These are phyloP conservation scores for sorghum (Sorghum bicolor) DNA, from an alignment of 176 grass and related monocot genomes.

Conservation along the genomic window Sorghum_bicolor_NCBIv3 NC_012879.2:5507501-5508000, in stretches of 20 bases:
- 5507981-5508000: background rate
- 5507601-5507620: background rate
- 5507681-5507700: background rate
- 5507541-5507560: background rate
- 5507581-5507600: background rate
- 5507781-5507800: background rate
- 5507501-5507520: background rate
- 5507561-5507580: background rate
- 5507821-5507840: background rate
- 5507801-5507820: slow-evolving; percentile 14
- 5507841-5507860: background rate
- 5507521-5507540: background rate
- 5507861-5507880: background rate
- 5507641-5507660: background rate
- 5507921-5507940: slow-evolving; percentile 52
- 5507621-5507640: background rate
- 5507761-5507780: background rate
- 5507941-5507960: slow-evolving; percentile 56
- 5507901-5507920: slow-evolving; percentile 11
- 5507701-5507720: slow-evolving; percentile 2
- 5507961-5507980: slow-evolving; percentile 36
- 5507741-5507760: too few relatives aligned
- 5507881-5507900: background rate
- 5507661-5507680: background rate
- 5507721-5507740: background rate